Evolutionary conservation across 371 early-diverging fungal genomes (phyloP).

Genomic region (Saksenaea vasiformis): DNA sequence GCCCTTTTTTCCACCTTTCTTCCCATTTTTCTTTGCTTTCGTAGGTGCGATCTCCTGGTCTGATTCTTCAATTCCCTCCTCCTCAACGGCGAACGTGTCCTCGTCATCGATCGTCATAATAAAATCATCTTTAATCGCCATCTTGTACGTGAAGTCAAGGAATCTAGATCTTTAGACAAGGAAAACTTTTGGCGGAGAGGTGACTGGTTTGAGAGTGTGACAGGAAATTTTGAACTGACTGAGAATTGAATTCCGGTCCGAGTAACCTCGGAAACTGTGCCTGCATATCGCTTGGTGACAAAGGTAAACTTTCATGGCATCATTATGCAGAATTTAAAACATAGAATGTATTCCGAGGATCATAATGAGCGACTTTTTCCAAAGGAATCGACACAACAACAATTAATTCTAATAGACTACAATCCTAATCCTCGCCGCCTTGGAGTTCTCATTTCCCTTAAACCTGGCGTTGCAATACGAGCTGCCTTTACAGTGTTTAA

Average conservation of each 20-base stretch:
- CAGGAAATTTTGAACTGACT: too few species aligned
- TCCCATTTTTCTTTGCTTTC: slow-evolving; percentile 16
- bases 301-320: too few species aligned
- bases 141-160: neutral
- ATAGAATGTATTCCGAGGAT: too few species aligned
- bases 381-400: too few species aligned
- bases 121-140: slow-evolving; percentile 56
- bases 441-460: slow-evolving; percentile 46
- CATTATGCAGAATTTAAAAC: too few species aligned
- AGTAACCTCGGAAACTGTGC: too few species aligned
- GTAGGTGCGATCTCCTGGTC: slow-evolving; percentile 14
- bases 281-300: too few species aligned
- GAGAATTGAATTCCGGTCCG: too few species aligned
- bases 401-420: slow-evolving; percentile 7
- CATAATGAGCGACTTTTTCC: too few species aligned
- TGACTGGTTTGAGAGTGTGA: neutral
- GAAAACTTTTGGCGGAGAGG: slow-evolving; percentile 1
- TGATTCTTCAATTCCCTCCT: slow-evolving; percentile 32
- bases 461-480: slow-evolving; percentile 56
- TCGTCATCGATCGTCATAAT: slow-evolving; percentile 83
- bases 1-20: slow-evolving; percentile 26
- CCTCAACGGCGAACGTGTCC: slow-evolving; percentile 58
- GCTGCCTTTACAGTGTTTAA: slow-evolving; percentile 36
- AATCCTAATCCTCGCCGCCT: slow-evolving; percentile 35
- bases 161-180: neutral